Evolutionary conservation across 1,284 basidiomycete genomes (phyloP).

Genomic region (Volvariella surrecta): DNA sequence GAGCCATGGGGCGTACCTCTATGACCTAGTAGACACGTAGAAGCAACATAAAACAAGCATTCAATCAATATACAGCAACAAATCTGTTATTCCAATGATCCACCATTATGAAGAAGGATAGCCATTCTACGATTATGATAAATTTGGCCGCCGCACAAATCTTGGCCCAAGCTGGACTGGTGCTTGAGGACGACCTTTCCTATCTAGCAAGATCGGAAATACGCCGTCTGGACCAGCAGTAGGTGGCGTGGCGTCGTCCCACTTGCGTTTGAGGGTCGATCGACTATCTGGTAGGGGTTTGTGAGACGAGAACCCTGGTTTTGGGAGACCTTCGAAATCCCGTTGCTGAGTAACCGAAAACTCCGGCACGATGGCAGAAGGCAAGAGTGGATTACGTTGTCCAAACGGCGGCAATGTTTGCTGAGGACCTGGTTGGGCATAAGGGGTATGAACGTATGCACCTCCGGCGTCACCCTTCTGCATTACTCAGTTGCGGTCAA

Average conservation of each 20-base stretch:
- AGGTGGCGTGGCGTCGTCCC: slow-evolving; percentile 18
- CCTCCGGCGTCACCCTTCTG: too few relatives aligned
- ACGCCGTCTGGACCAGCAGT: slow-evolving; percentile 9
- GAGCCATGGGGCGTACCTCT: too few relatives aligned
- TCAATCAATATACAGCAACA: too few relatives aligned
- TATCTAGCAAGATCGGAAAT: slow-evolving; percentile 14
- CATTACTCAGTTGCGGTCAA: too few relatives aligned
- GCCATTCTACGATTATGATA: neutral
- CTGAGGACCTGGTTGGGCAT: too few relatives aligned
- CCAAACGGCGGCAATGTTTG: too few relatives aligned
- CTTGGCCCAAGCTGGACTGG: slow-evolving; percentile 16
- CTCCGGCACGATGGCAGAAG: neutral
- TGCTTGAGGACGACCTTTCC: slow-evolving; percentile 11
- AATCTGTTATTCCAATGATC: too few relatives aligned
- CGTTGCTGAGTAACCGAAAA: slow-evolving; percentile 10
- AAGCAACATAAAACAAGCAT: too few relatives aligned
- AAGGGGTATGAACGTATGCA: too few relatives aligned
- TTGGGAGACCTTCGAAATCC: slow-evolving; percentile 23
- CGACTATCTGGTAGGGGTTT: slow-evolving; percentile 17
- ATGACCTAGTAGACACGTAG: too few relatives aligned
- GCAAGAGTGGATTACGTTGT: too few relatives aligned
- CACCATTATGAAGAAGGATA: too few relatives aligned
- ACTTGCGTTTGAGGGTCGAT: slow-evolving; percentile 10
- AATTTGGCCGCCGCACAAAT: slow-evolving; percentile 8
- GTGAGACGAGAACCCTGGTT: slow-evolving; percentile 23